Evolutionary conservation across 2,329 filamentous ascomycete genomes (phyloP).

Genomic region (Trichoderma atrobrunneum): DNA sequence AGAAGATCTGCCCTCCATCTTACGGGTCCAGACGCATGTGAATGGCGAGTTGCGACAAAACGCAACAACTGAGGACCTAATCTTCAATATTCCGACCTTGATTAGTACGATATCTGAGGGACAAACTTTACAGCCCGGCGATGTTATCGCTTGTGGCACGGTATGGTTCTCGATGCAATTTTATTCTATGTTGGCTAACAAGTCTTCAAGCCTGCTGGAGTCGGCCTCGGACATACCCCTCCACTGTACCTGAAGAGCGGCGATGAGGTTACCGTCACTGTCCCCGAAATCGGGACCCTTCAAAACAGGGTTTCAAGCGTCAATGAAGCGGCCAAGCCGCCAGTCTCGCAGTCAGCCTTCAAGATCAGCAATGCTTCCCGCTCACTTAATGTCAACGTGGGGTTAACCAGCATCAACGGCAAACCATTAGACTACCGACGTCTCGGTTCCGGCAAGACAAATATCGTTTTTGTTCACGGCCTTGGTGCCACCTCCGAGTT

Average conservation of each 20-base stretch:
- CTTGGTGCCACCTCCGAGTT: not conserved
- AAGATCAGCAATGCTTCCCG: not conserved
- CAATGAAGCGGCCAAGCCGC: not conserved
- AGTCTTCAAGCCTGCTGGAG: not conserved
- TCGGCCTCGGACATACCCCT: conserved; percentile 1
- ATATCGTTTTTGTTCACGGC: conserved; percentile 1
- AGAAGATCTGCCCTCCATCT: not conserved
- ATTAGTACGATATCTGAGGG: conserved; percentile 5
- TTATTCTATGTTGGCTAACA: not conserved
- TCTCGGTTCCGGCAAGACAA: not conserved
- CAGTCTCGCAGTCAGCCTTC: conserved; percentile 1
- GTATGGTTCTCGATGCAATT: not conserved
- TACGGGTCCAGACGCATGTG: conserved; percentile 8
- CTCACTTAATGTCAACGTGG: not conserved
- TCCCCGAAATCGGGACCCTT: not conserved
- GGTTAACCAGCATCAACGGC: conserved; percentile 7
- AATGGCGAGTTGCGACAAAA: conserved; percentile 11
- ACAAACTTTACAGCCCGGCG: not conserved
- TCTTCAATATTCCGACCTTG: conserved; percentile 6
- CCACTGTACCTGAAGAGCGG: not conserved
- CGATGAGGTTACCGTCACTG: not conserved
- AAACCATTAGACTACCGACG: not conserved
- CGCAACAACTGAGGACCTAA: conserved; percentile 1
- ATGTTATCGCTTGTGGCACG: conserved; percentile 4
- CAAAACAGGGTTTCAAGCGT: not conserved